These are phyloP conservation scores for Chaetomiaceae sp. DNA, from an alignment of 2,329 filamentous ascomycete species.

Conservation along the genomic window DNA sequence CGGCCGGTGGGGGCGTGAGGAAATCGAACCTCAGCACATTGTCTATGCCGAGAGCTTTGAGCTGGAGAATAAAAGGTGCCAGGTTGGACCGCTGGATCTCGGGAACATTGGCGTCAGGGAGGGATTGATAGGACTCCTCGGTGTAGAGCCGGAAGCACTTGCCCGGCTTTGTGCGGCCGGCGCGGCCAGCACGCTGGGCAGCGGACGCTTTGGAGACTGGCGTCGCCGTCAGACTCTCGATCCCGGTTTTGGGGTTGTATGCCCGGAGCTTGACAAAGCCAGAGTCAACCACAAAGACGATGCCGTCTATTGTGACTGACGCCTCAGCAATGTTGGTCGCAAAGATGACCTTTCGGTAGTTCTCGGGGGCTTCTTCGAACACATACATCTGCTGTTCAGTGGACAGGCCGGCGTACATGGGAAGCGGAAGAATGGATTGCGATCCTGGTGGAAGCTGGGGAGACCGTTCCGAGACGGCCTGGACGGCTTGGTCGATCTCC, in stretches of 20 bases:
- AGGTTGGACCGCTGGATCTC: constrained; percentile 92
- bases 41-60: constrained; percentile 92
- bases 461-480: constrained; percentile 68
- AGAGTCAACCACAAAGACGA: constrained; percentile 83
- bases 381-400: constrained; percentile 93
- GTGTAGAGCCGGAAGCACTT: constrained; percentile 95
- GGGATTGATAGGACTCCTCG: constrained; percentile 58
- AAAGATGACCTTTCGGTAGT: constrained; percentile 85
- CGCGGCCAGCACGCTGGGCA: constrained; percentile 83
- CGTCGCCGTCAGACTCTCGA: constrained; percentile 78
- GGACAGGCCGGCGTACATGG: constrained; percentile 81
- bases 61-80: constrained; percentile 78
- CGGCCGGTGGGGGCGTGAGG: constrained; percentile 75
- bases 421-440: constrained; percentile 61
- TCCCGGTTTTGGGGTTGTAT: constrained; percentile 77
- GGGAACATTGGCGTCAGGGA: constrained; percentile 70
- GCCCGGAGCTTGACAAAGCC: constrained; percentile 87
- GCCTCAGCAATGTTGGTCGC: constrained; percentile 96
- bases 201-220: constrained; percentile 86
- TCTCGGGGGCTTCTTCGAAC: constrained; percentile 75
- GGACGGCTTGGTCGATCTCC: constrained; percentile 80
- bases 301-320: constrained; percentile 87
- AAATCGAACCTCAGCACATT: constrained; percentile 91
- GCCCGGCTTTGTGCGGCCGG: constrained; percentile 79
- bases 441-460: constrained; percentile 54